These are phyloP conservation scores for Sanghuangporus weigelae DNA, from an alignment of 1,284 basidiomycete genomes.

Conservation along the genomic window DNA sequence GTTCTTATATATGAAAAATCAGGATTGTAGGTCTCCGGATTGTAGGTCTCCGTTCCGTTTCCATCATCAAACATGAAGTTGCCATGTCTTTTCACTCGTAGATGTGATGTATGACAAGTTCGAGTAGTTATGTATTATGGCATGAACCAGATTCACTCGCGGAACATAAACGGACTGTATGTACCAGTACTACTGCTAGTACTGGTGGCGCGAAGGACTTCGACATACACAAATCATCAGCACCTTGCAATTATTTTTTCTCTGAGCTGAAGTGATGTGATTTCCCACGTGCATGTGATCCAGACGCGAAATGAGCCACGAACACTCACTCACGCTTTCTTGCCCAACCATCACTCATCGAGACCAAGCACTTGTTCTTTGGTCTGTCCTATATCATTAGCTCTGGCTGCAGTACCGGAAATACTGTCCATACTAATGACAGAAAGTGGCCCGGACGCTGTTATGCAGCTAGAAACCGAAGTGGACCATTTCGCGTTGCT, in stretches of 20 bases:
- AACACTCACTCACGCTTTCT: neutral
- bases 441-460: neutral
- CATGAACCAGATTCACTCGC: conserved; percentile 87
- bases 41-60: conserved; percentile 49
- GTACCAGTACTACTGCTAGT: too few species aligned
- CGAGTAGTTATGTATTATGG: conserved; percentile 85
- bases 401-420: neutral
- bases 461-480: too few species aligned
- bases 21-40: conserved; percentile 68
- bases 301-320: too few species aligned
- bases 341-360: neutral
- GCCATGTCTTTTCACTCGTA: conserved; percentile 37
- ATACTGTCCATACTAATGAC: neutral
- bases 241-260: too few species aligned
- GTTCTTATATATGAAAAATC: conserved; percentile 93
- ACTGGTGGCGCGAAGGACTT: too few species aligned
- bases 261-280: too few species aligned
- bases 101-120: conserved; percentile 95
- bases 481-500: neutral
- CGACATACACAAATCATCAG: too few species aligned
- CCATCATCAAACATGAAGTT: neutral
- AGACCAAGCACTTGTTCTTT: neutral
- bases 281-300: too few species aligned
- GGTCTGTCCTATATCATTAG: neutral
- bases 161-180: too few species aligned